Percentiles rank a stretch among this genome's conserved stretches.
Evolutionary conservation across 768 basidiomycete genomes (phyloP).

Genomic region (Lepiota subincarnata): DNA sequence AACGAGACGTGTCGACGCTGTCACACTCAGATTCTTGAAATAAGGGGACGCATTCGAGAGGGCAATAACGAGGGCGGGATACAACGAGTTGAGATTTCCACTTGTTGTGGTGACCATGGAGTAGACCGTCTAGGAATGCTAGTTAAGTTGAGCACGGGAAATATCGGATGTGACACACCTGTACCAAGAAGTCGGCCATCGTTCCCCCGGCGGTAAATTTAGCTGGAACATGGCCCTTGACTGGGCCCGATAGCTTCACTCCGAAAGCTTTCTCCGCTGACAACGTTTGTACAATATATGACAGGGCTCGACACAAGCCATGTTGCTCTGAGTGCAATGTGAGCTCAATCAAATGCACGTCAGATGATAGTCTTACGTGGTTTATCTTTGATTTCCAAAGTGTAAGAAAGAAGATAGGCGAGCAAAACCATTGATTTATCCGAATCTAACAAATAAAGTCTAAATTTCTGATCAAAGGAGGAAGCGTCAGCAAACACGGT

Average conservation of each 20-base stretch:
- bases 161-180: constrained; percentile 42
- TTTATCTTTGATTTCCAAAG: constrained; percentile 89
- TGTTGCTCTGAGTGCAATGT: constrained; percentile 64
- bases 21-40: constrained; percentile 75
- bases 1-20: constrained; percentile 76
- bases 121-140: constrained; percentile 67
- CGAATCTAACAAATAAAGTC: constrained; percentile 73
- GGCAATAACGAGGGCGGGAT: constrained; percentile 89
- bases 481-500: constrained; percentile 3
- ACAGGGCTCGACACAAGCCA: constrained; percentile 82
- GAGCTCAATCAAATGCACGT: constrained; percentile 1
- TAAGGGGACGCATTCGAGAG: constrained; percentile 87
- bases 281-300: constrained; percentile 88
- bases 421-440: constrained; percentile 76
- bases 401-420: constrained; percentile 75
- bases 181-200: constrained; percentile 83
- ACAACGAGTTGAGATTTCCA: constrained; percentile 74
- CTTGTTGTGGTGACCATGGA: constrained; percentile 86
- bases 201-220: constrained; percentile 76
- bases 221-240: constrained; percentile 63
- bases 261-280: constrained; percentile 84
- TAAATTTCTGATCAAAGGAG: constrained; percentile 72
- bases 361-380: constrained; percentile 58
- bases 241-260: constrained; percentile 55
- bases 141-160: constrained; percentile 1